Evolutionary conservation across 2,329 filamentous ascomycete species (phyloP), one percentile per base, ranked within the genome.

Genomic region (Domatiomyces globalis): DNA sequence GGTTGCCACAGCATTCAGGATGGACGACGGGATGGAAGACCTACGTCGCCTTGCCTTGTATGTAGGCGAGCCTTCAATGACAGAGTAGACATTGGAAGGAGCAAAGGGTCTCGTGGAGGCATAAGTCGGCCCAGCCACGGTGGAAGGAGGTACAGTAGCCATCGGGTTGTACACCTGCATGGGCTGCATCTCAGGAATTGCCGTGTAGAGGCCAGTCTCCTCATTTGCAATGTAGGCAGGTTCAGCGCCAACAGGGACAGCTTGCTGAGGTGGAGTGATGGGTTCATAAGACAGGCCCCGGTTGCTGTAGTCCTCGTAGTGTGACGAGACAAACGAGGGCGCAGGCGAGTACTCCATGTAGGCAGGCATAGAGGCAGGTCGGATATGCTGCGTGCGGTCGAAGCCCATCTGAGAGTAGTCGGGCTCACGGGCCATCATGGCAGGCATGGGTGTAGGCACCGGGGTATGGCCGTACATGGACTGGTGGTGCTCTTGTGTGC

Each of bases 271-370:
- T 53, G 92, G 92, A 0, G 92, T 98, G 61, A 98, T 81, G 49
- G 92, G 92, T 75, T 98, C 92, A 66, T 90, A 98, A 2, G 90
- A 96, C 63, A 96, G 81, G 49, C 88, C 92, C 52, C 92, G 85
- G 66, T 89, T 90, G 78, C 87, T 94, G 75, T 95, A 98, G 67
- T 96, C 90, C 66, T 96, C 92, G 63, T 90, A 95, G 63, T 95
- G 89, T 1, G 92, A 96, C n/a, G 92, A 96, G 49, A 95, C 89
- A 64, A 96, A 96, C 1, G 92, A 96, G 2, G 92, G 92, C 0
- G 92, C 92, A 49, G 92, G 92, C 15, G 92, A 98, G 73, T 96
- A 98, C 70, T 98, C 92, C 67, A 96, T 83, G 67, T 94, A 98
- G 18, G 88, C 85, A 48, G 92, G 92, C 88, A 98, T 95, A n/a